Evolutionary conservation across 2,329 filamentous ascomycete species (phyloP).

Genomic region (Trichoderma koningii): DNA sequence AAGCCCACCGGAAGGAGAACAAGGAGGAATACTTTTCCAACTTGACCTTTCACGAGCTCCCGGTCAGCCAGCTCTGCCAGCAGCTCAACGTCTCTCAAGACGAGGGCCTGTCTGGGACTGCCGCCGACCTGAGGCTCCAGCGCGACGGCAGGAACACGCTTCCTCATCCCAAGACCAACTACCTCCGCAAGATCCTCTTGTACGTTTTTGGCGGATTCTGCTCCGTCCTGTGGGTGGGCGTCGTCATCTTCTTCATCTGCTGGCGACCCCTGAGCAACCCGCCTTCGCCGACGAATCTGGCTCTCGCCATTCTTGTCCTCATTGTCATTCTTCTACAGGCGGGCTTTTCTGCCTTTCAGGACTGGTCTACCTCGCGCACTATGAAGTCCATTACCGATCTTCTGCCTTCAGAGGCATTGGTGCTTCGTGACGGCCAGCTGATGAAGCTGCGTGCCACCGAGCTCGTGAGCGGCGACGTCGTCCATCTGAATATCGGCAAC

Average conservation of each 20-base stretch:
- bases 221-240: conserved; percentile 50
- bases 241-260: conserved; percentile 52
- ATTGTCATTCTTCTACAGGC: conserved; percentile 52
- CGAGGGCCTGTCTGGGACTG: conserved; percentile 41
- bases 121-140: conserved; percentile 40
- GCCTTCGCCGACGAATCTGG: conserved; percentile 47
- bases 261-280: conserved; percentile 51
- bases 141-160: conserved; percentile 48
- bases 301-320: conserved; percentile 49
- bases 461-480: conserved; percentile 50
- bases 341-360: conserved; percentile 50
- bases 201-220: conserved; percentile 53
- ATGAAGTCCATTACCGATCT: conserved; percentile 52
- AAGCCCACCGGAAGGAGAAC: conserved; percentile 38
- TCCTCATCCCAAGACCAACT: conserved; percentile 47
- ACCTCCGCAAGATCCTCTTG: conserved; percentile 44
- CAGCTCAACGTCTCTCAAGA: conserved; percentile 43
- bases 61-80: conserved; percentile 41
- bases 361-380: conserved; percentile 50
- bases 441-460: conserved; percentile 45
- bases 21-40: conserved; percentile 48
- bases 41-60: conserved; percentile 44
- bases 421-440: conserved; percentile 48
- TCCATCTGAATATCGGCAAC: conserved; percentile 50
- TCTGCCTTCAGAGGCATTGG: conserved; percentile 47